Evolutionary conservation across 1,284 basidiomycete genomes (phyloP).

Genomic region (Trichosporon faecale): DNA sequence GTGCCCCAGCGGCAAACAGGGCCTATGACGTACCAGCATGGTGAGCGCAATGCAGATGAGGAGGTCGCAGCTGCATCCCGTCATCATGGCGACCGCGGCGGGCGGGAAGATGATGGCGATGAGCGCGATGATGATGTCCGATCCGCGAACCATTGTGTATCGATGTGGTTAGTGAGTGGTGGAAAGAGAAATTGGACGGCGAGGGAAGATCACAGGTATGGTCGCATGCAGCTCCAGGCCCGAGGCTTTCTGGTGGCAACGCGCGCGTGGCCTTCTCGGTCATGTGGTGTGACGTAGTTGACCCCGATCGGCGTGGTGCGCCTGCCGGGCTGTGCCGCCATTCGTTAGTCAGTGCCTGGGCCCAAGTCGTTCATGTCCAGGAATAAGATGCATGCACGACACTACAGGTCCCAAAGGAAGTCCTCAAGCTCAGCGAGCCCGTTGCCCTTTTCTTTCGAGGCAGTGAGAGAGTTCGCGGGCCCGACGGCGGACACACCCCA

Average conservation of each 20-base stretch:
- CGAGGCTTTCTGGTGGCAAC: not conserved
- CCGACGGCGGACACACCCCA: conserved; percentile 41
- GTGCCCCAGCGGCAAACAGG: not conserved
- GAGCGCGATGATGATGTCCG: conserved; percentile 46
- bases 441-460: conserved; percentile 27
- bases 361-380: not conserved
- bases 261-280: not conserved
- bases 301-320: not conserved
- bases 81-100: conserved; percentile 64
- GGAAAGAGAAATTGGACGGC: not conserved
- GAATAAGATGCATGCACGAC: not conserved
- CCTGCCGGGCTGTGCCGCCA: not conserved
- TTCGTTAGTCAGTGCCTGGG: not conserved
- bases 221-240: not conserved
- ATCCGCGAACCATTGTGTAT: conserved; percentile 44
- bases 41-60: conserved; percentile 65
- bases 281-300: conserved; percentile 11
- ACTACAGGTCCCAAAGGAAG: conserved; percentile 34
- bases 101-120: conserved; percentile 62
- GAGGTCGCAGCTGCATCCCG: conserved; percentile 73
- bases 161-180: not conserved
- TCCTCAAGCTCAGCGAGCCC: conserved; percentile 41
- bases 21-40: conserved; percentile 20
- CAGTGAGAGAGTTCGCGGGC: conserved; percentile 11
- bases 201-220: not conserved